These are phyloP conservation scores for Aspergillus flavus DNA, from an alignment of 2,329 filamentous ascomycete genomes.

Conservation along the genomic window DNA sequence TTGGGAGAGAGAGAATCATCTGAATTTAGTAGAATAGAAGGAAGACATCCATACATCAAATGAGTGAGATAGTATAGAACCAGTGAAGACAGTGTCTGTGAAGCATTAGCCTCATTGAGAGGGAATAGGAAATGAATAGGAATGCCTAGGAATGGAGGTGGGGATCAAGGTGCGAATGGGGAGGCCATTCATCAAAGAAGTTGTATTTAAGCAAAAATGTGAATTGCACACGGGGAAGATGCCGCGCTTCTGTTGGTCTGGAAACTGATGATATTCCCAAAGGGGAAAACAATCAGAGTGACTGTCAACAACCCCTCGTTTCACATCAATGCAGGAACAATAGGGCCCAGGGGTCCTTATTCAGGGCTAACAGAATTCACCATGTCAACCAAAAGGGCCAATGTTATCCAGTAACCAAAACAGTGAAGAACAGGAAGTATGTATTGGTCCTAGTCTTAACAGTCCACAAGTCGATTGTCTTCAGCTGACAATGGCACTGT, in stretches of 20 bases:
- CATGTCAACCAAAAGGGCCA: background rate
- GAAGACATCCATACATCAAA: background rate
- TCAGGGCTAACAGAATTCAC: background rate
- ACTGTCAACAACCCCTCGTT: conserved; percentile 1
- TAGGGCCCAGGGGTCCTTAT: background rate
- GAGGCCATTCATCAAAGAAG: background rate
- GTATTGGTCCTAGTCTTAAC: too few relatives aligned
- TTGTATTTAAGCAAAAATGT: background rate
- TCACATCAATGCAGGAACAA: background rate
- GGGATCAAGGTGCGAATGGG: background rate
- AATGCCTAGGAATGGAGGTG: background rate
- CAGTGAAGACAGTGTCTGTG: background rate
- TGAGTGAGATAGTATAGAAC: background rate
- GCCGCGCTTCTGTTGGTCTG: conserved; percentile 1
- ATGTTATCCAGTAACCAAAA: background rate
- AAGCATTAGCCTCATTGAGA: background rate
- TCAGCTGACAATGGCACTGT: background rate
- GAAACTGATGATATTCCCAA: background rate
- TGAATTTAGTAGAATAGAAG: conserved; percentile 1
- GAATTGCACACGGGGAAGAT: background rate
- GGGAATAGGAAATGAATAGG: background rate
- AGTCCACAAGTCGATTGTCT: background rate
- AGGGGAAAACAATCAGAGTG: background rate
- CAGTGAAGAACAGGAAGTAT: background rate
- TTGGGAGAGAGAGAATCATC: background rate